phyloP scores from a whole-genome alignment of 2,329 filamentous ascomycete genomes.

The Pestalotiopsis sp. region DNA sequence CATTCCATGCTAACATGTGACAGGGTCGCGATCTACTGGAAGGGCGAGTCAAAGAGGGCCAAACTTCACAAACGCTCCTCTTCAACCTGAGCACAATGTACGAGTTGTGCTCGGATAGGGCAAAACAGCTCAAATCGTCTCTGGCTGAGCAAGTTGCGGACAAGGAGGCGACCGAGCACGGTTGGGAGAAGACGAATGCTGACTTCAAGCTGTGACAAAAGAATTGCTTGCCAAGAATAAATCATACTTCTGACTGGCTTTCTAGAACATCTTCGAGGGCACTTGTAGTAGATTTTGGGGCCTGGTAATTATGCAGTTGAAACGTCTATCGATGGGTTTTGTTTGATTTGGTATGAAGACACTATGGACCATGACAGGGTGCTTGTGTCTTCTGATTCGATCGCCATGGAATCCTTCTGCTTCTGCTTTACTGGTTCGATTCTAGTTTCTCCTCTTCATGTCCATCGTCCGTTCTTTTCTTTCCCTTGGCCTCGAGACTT shows the following conservation, averaged over 20 bases:
- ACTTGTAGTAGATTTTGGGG: too few species aligned
- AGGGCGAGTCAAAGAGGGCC: constrained; percentile 59
- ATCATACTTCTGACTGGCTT: too few species aligned
- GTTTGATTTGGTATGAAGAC: not conserved
- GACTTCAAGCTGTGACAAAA: constrained; percentile 71
- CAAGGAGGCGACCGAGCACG: constrained; percentile 55
- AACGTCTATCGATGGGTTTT: too few species aligned
- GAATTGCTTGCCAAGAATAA: not conserved
- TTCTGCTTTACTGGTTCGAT: not conserved
- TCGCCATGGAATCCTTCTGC: not conserved
- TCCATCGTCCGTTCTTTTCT: not conserved
- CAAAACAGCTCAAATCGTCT: constrained; percentile 67
- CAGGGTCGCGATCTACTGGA: constrained; percentile 71
- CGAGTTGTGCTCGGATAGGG: constrained; percentile 83
- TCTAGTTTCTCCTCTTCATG: constrained; percentile 3
- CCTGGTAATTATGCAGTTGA: too few species aligned
- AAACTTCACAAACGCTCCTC: constrained; percentile 75
- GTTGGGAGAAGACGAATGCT: constrained; percentile 71
- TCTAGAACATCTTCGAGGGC: too few species aligned
- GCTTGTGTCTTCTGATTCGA: not conserved
- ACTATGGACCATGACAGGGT: not conserved
- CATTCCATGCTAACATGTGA: constrained; percentile 22
- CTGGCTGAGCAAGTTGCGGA: constrained; percentile 71
- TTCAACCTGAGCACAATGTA: constrained; percentile 93
- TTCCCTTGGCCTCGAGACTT: constrained; percentile 7